Base-by-base conservation (phyloP, 441 rosid genomes). In the Flueggea neowawraea region DNA sequence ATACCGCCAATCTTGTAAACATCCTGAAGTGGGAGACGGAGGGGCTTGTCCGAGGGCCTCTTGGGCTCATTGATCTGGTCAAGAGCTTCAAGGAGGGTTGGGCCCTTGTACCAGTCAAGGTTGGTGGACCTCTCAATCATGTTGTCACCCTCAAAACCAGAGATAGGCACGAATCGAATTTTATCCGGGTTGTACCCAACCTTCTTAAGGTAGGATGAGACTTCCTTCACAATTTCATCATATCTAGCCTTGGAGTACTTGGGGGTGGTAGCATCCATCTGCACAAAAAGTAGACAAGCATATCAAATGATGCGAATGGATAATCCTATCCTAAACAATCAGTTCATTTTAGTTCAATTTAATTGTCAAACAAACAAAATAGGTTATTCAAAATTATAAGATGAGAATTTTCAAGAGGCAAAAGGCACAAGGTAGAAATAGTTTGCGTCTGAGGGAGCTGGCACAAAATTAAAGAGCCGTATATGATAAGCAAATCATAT, bases 11-110 rank as follows among this genome's bases (percentile, higher is more conserved):
- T 78, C 80, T 80, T 78, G 78, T 78, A 80, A 14, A 80, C 82
- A 52, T 80, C 82, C 73, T 78, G 80, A 57, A 78, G 85, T 51
- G 82, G 80, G 15, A 75, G 82, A 14, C 82, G 76, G 13, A 80
- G 80, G 16, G 82, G 82, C 76, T 80, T 80, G 78, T 80, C 85
- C 44, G 82, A 44, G 12, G 82, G 85, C 66, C 77, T 72, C 77
- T 73, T 73, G 33, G 80, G 80, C 70, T 76, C 80, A 9, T 39
- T 33, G 52, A 76, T 59, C 69, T 32, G 2, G 68, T 76, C 77
- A 63, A 76, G 75, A 2, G 78, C 74, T 12, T 76, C 78, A 31
- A 76, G 78, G 11, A 68, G 82, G 12, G 79, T 75, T 0, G 75
- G 79, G 15, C 79, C 79, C 72, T 75, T 70, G 73, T 70, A 75